These are phyloP conservation scores for Ophiocordyceps australis DNA, from an alignment of 2,329 filamentous ascomycete genomes.

Conservation along the genomic window DNA sequence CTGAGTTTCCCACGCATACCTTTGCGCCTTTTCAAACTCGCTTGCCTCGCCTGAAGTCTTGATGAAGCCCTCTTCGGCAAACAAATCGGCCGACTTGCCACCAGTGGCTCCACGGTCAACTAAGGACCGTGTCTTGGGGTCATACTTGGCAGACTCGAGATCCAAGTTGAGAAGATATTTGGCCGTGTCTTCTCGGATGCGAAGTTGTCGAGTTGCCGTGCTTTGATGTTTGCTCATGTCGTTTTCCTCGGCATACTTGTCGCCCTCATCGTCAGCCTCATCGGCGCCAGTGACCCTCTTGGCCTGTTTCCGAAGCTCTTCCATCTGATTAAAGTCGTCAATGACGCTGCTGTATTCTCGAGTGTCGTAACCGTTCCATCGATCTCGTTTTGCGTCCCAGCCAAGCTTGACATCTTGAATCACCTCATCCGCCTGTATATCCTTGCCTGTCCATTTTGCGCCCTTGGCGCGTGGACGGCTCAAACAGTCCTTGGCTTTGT, in stretches of 20 bases:
- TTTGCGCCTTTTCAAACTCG: conserved; percentile 79
- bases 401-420: conserved; percentile 73
- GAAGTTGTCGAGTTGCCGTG: conserved; percentile 76
- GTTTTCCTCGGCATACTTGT: conserved; percentile 82
- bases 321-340: conserved; percentile 74
- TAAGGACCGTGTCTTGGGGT: conserved; percentile 87
- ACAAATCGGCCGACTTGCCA: conserved; percentile 64
- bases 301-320: conserved; percentile 47
- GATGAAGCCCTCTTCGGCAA: conserved; percentile 87
- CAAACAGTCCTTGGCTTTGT: conserved; percentile 88
- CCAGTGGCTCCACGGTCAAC: conserved; percentile 67
- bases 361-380: conserved; percentile 96
- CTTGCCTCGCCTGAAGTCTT: conserved; percentile 76
- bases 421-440: conserved; percentile 85
- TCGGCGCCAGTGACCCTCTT: conserved; percentile 21
- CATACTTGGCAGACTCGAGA: conserved; percentile 90
- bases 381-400: conserved; percentile 94
- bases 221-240: conserved; percentile 92
- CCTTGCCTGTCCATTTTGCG: conserved; percentile 78
- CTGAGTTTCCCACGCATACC: conserved; percentile 89
- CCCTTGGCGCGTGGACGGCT: conserved; percentile 76
- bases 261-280: conserved; percentile 36
- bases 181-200: conserved; percentile 89
- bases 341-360: conserved; percentile 76
- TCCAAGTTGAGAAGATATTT: conserved; percentile 94